Conservation (phyloP, 2,329 filamentous ascomycete species). For the Ascochyta viciae-villosae region DNA sequence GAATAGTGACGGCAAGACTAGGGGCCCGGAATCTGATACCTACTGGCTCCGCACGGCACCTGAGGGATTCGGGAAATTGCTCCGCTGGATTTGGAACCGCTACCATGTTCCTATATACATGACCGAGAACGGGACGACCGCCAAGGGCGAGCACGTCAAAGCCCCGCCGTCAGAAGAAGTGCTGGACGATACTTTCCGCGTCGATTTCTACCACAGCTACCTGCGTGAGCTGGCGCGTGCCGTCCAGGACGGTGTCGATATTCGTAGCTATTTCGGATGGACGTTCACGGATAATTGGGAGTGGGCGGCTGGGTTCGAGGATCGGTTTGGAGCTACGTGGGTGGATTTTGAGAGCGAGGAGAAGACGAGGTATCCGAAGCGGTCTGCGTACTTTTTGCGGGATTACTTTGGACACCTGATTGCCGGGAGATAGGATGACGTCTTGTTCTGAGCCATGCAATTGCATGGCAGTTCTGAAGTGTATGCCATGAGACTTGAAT, state of each 20-base stretch:
- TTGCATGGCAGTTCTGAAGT: no score
- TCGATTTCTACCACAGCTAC: constrained; percentile 52
- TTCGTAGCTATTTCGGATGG: constrained; percentile 54
- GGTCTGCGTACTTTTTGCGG: constrained; percentile 17
- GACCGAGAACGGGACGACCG: constrained; percentile 53
- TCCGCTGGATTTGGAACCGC: constrained; percentile 53
- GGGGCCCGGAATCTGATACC: constrained; percentile 50
- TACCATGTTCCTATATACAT: constrained; percentile 54
- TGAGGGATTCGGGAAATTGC: constrained; percentile 43
- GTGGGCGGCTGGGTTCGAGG: constrained; percentile 53
- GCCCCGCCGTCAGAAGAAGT: constrained; percentile 45
- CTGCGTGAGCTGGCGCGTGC: constrained; percentile 50
- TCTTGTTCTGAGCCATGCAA: no score
- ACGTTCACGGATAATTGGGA: constrained; percentile 55
- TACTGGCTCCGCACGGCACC: constrained; percentile 52
- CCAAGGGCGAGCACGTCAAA: constrained; percentile 37
- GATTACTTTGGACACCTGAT: constrained; percentile 18
- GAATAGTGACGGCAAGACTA: constrained; percentile 44
- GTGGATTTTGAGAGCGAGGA: constrained; percentile 50
- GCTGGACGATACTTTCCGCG: constrained; percentile 49
- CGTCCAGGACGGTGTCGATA: constrained; percentile 46
- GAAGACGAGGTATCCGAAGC: constrained; percentile 50
- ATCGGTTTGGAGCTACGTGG: constrained; percentile 53
- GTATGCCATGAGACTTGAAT: no score
- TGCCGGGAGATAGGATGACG: background rate